Evolutionary conservation across 176 grass and related monocot genomes (phyloP).

Genomic region (Oryza brachyantha): DNA sequence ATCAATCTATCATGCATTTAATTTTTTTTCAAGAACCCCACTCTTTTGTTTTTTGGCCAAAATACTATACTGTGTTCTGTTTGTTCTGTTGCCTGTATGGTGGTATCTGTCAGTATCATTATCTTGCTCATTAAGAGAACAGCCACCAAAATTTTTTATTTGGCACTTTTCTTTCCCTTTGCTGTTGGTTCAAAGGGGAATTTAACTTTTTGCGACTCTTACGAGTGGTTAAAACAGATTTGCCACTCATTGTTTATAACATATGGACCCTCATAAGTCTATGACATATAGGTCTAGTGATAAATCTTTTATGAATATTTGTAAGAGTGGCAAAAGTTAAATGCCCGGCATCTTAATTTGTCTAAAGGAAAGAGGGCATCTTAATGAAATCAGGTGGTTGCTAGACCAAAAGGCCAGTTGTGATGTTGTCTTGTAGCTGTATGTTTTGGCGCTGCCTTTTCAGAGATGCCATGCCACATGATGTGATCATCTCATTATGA

Average conservation of each 20-base stretch:
- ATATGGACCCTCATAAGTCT: too few species aligned
- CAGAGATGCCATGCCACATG: neutral
- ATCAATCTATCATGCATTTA: neutral
- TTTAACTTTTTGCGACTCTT: too few species aligned
- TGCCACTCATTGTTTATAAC: too few species aligned
- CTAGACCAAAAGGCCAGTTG: neutral
- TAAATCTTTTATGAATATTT: too few species aligned
- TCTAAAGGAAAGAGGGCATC: neutral
- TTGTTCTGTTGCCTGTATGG: neutral
- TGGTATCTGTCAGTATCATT: neutral
- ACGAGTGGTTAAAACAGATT: too few species aligned
- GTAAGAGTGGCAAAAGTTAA: too few species aligned
- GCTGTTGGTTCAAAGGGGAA: slow-evolving; percentile 7
- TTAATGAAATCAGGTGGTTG: neutral
- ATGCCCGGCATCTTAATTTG: neutral
- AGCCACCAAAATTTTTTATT: neutral
- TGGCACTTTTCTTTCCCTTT: neutral
- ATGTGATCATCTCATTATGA: neutral
- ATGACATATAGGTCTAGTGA: too few species aligned
- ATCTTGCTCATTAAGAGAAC: neutral
- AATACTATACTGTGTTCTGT: neutral
- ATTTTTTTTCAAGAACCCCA: neutral
- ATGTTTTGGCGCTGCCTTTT: neutral
- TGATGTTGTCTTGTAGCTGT: neutral
- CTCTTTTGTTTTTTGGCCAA: neutral